Evolutionary conservation across 2,329 filamentous ascomycete species (phyloP).

Genomic region (Phaeophleospora eucalypticola): DNA sequence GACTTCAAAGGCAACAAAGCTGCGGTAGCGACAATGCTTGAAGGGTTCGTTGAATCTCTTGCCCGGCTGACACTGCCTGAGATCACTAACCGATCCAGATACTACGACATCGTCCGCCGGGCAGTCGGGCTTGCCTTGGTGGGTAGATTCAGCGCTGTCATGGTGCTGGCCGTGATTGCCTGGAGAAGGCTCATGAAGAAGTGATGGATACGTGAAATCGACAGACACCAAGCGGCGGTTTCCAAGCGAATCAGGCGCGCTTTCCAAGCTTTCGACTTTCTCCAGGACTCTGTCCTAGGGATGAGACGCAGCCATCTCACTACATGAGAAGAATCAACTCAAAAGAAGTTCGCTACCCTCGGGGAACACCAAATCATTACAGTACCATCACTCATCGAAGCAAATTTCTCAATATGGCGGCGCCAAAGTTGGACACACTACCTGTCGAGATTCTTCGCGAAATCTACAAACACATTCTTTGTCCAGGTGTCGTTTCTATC

Average conservation of each 20-base stretch:
- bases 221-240: not conserved
- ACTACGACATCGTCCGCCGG: conserved; percentile 48
- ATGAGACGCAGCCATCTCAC: too few species aligned
- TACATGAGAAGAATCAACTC: too few species aligned
- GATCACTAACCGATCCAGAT: conserved; percentile 35
- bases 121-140: conserved; percentile 44
- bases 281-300: too few species aligned
- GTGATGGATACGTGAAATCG: not conserved
- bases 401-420: not conserved
- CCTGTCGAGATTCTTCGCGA: not conserved
- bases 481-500: not conserved
- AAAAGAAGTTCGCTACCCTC: too few species aligned
- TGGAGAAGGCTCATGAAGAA: conserved; percentile 13
- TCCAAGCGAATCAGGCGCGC: too few species aligned
- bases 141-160: conserved; percentile 28
- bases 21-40: conserved; percentile 47
- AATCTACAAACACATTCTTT: not conserved
- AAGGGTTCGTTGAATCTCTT: conserved; percentile 38
- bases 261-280: too few species aligned
- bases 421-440: not conserved
- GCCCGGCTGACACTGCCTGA: conserved; percentile 23
- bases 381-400: too few species aligned
- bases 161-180: conserved; percentile 14
- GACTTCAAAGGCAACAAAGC: conserved; percentile 35
- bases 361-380: too few species aligned